Conservation (phyloP, 352 stramenopile species). For the Pythium rhizo-oryzae region DNA sequence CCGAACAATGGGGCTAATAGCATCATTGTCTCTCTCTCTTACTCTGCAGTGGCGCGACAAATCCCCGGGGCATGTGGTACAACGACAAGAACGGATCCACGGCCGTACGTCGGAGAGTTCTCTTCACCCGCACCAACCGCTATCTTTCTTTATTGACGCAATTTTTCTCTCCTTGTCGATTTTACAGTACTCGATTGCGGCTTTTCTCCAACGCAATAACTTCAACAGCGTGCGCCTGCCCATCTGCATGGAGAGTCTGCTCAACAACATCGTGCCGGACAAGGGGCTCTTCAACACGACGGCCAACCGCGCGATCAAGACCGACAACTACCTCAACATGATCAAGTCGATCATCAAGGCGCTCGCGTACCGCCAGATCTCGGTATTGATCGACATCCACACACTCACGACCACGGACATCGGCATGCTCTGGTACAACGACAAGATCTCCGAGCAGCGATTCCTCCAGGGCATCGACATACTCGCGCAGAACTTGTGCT, state of each 20-base stretch:
- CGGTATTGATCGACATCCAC: constrained; percentile 43
- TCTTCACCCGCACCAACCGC: not conserved
- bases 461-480: constrained; percentile 41
- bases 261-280: constrained; percentile 37
- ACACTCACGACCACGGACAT: constrained; percentile 37
- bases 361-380: constrained; percentile 45
- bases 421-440: constrained; percentile 41
- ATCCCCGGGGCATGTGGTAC: constrained; percentile 46
- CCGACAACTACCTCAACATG: constrained; percentile 38
- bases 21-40: constrained; percentile 29
- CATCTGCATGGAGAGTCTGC: constrained; percentile 46
- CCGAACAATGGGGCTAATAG: constrained; percentile 16
- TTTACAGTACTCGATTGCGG: constrained; percentile 59
- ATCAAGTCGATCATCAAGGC: constrained; percentile 48
- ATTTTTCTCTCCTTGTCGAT: not conserved
- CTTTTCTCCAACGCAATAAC: constrained; percentile 70
- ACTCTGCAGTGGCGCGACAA: constrained; percentile 26
- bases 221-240: constrained; percentile 78
- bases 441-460: constrained; percentile 30
- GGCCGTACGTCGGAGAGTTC: constrained; percentile 27
- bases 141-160: not conserved
- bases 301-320: constrained; percentile 60
- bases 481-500: constrained; percentile 49
- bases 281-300: constrained; percentile 34
- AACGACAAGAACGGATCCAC: constrained; percentile 61